These are phyloP conservation scores for Pugionium cornutum DNA, from an alignment of 345 rosid genomes.

Conservation along the genomic window DNA sequence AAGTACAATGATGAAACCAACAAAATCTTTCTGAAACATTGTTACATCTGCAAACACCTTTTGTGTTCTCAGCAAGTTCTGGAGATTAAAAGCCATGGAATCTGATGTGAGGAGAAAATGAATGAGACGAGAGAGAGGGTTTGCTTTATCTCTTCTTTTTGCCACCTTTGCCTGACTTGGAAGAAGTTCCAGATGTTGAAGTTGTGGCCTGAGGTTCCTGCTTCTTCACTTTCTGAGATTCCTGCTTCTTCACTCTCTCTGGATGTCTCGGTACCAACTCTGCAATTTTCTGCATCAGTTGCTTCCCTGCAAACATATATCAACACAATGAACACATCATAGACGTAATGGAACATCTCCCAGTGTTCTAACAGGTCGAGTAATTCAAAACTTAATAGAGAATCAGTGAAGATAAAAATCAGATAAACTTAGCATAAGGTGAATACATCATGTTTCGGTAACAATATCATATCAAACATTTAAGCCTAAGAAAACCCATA, in stretches of 20 bases:
- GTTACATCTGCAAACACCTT: conserved; percentile 8
- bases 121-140: background rate
- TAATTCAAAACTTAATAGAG: too few species aligned
- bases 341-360: too few species aligned
- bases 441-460: too few species aligned
- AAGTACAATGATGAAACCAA: background rate
- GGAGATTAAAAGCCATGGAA: conserved; percentile 4
- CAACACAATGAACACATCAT: too few species aligned
- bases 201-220: conserved; percentile 67
- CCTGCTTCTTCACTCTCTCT: conserved; percentile 81
- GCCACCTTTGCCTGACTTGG: conserved; percentile 78
- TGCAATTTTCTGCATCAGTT: conserved; percentile 81
- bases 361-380: too few species aligned
- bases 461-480: too few species aligned
- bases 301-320: conserved; percentile 60
- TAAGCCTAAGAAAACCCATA: too few species aligned
- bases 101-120: conserved; percentile 16
- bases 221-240: conserved; percentile 72
- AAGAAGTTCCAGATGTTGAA: conserved; percentile 42
- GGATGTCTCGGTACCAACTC: conserved; percentile 90
- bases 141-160: conserved; percentile 73
- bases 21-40: background rate
- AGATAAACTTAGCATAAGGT: too few species aligned
- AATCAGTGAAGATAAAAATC: too few species aligned
- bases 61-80: conserved; percentile 5